Percentiles rank a stretch among this genome's conserved stretches.
phyloP scores from a whole-genome alignment of 2,329 filamentous ascomycete species.

The Talaromyces sp. region DNA sequence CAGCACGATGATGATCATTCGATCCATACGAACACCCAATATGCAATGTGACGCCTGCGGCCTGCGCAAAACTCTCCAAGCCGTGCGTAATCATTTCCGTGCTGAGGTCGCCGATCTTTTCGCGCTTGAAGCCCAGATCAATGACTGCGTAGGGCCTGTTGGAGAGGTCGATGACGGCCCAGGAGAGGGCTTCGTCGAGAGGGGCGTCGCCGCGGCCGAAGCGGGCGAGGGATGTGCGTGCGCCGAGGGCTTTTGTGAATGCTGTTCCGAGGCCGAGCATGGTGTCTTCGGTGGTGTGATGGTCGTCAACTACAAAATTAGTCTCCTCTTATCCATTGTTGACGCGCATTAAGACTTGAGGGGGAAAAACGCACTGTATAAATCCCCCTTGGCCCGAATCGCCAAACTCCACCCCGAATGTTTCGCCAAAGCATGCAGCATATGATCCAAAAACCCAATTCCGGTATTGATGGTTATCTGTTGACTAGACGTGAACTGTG shows the following conservation, averaged over 20 bases:
- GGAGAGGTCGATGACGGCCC: slow-evolving; percentile 90
- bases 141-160: slow-evolving; percentile 85
- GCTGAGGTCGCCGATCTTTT: slow-evolving; percentile 90
- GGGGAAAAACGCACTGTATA: slow-evolving; percentile 66
- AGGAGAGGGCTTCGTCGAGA: slow-evolving; percentile 89
- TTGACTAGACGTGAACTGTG: slow-evolving; percentile 79
- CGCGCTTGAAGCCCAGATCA: slow-evolving; percentile 78
- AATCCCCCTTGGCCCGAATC: slow-evolving; percentile 78
- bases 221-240: slow-evolving; percentile 75
- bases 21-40: slow-evolving; percentile 86
- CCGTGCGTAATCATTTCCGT: slow-evolving; percentile 98
- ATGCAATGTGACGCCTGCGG: slow-evolving; percentile 86
- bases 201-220: slow-evolving; percentile 92
- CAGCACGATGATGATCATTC: slow-evolving; percentile 94
- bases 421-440: slow-evolving; percentile 95
- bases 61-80: slow-evolving; percentile 88
- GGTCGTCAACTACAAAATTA: slow-evolving; percentile 74
- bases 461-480: slow-evolving; percentile 85
- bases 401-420: slow-evolving; percentile 91
- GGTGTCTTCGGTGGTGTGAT: slow-evolving; percentile 95
- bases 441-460: slow-evolving; percentile 97
- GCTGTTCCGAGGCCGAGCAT: slow-evolving; percentile 86
- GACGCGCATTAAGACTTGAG: background rate
- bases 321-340: background rate
- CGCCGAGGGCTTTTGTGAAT: slow-evolving; percentile 76